These are phyloP conservation scores for Ceratocystis albifundus DNA, from an alignment of 2,329 filamentous ascomycete species.

Conservation along the genomic window DNA sequence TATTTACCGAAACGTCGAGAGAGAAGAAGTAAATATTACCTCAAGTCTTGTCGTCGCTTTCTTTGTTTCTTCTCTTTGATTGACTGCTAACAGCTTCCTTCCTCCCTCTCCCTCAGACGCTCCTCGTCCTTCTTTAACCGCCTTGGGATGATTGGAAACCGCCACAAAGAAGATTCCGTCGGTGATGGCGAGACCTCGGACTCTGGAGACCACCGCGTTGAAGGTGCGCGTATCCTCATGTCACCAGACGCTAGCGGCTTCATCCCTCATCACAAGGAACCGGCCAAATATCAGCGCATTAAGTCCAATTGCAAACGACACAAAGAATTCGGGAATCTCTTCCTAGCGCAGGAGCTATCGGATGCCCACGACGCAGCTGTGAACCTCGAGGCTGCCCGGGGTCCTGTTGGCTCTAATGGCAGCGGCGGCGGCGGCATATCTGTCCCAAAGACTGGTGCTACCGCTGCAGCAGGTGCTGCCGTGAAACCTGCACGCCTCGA, in stretches of 20 bases:
- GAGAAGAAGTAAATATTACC: background rate
- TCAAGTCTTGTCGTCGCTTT: background rate
- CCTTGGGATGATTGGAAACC: slow-evolving; percentile 46
- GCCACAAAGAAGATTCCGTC: slow-evolving; percentile 18
- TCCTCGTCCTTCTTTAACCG: slow-evolving; percentile 82
- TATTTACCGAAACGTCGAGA: slow-evolving; percentile 8
- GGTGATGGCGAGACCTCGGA: slow-evolving; percentile 70
- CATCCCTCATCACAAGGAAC: slow-evolving; percentile 76
- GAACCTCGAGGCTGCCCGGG: background rate
- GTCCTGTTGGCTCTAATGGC: background rate
- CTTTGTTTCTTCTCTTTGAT: background rate
- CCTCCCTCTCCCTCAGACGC: slow-evolving; percentile 47
- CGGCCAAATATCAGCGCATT: slow-evolving; percentile 82
- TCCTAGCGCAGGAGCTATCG: slow-evolving; percentile 80
- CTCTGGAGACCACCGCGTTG: slow-evolving; percentile 53
- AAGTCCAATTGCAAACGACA: slow-evolving; percentile 67
- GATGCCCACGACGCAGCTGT: slow-evolving; percentile 28
- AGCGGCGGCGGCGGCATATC: background rate
- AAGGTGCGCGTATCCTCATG: slow-evolving; percentile 57
- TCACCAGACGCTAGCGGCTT: slow-evolving; percentile 54
- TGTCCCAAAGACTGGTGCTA: slow-evolving; percentile 29
- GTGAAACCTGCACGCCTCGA: slow-evolving; percentile 26
- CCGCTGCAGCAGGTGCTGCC: slow-evolving; percentile 17
- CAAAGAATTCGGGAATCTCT: slow-evolving; percentile 73
- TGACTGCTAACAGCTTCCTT: background rate